A percentile compares a stretch with the other conserved stretches of the same genome.
phyloP scores from a whole-genome alignment of 139 green algal species.

The Protoeuglena noctilucae region DNA sequence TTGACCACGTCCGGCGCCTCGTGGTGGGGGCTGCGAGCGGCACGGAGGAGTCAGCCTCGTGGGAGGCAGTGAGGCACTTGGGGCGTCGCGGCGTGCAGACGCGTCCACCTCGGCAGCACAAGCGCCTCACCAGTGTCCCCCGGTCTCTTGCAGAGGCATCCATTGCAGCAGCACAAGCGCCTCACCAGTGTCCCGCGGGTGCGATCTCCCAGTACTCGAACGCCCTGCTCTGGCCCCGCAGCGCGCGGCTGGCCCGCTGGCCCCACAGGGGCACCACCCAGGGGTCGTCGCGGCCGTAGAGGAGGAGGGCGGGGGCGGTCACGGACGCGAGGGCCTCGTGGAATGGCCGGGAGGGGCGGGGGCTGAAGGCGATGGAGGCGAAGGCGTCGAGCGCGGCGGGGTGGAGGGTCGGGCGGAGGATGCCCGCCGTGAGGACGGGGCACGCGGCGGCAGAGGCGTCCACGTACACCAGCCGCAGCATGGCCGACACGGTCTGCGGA shows the following conservation, averaged over 20 bases:
- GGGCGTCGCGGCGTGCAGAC: too few species aligned
- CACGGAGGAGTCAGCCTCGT: too few species aligned
- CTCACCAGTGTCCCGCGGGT: constrained; percentile 22
- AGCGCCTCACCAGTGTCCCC: too few species aligned
- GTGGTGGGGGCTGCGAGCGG: background rate
- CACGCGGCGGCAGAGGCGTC: constrained; percentile 5
- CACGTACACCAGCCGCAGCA: constrained; percentile 40
- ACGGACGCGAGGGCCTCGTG: constrained; percentile 19
- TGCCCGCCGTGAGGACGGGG: constrained; percentile 1
- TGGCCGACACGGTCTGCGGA: constrained; percentile 15
- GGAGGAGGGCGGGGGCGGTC: background rate
- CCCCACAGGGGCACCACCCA: constrained; percentile 48
- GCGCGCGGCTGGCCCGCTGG: constrained; percentile 7
- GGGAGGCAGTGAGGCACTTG: too few species aligned
- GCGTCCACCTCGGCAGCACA: too few species aligned
- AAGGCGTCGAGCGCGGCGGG: constrained; percentile 34
- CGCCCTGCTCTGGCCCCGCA: constrained; percentile 15
- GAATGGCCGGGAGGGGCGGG: constrained; percentile 21
- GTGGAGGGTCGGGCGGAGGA: constrained; percentile 24
- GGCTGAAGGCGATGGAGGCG: constrained; percentile 30
- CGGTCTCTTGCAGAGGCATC: too few species aligned
- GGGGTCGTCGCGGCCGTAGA: constrained; percentile 14
- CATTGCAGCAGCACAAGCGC: too few species aligned
- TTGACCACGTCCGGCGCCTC: background rate
- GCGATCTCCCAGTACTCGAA: constrained; percentile 34